Conservation (phyloP, 2,329 filamentous ascomycete species). For the Penicillium sp. region DNA sequence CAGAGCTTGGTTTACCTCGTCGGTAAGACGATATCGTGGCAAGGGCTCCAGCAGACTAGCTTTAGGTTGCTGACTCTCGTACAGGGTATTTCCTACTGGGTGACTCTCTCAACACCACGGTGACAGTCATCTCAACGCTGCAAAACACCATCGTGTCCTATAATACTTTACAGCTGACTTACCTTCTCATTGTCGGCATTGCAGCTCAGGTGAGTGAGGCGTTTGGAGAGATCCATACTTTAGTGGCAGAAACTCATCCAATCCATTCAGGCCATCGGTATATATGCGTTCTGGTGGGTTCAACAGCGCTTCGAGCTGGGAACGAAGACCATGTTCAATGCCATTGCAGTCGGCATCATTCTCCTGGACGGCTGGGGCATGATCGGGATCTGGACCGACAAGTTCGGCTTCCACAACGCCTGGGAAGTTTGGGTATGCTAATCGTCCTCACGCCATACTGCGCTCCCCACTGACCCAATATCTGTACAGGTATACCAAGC, state of each 20-base stretch:
- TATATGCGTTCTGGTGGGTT: slow-evolving; percentile 60
- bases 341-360: slow-evolving; percentile 60
- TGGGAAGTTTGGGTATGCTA: slow-evolving; percentile 56
- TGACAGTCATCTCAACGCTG: slow-evolving; percentile 64
- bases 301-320: slow-evolving; percentile 59
- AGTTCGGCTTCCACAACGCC: slow-evolving; percentile 53
- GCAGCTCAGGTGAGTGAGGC: slow-evolving; percentile 53
- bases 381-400: slow-evolving; percentile 57
- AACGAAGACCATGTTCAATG: slow-evolving; percentile 68
- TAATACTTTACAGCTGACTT: slow-evolving; percentile 63
- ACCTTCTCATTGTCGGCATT: slow-evolving; percentile 65
- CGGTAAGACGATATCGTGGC: slow-evolving; percentile 36
- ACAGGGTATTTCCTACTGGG: slow-evolving; percentile 63
- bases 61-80: background rate
- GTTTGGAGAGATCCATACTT: background rate
- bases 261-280: slow-evolving; percentile 48
- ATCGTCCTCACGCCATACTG: too few species aligned
- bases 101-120: slow-evolving; percentile 68
- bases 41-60: background rate
- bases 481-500: slow-evolving; percentile 41
- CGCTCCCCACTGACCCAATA: too few species aligned
- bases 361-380: slow-evolving; percentile 59
- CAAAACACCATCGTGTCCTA: slow-evolving; percentile 65
- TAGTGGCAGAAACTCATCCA: background rate
- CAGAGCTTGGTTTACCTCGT: slow-evolving; percentile 65